phyloP scores from a whole-genome alignment of 2,329 filamentous ascomycete genomes.

The Teratosphaeria destructans region DNA sequence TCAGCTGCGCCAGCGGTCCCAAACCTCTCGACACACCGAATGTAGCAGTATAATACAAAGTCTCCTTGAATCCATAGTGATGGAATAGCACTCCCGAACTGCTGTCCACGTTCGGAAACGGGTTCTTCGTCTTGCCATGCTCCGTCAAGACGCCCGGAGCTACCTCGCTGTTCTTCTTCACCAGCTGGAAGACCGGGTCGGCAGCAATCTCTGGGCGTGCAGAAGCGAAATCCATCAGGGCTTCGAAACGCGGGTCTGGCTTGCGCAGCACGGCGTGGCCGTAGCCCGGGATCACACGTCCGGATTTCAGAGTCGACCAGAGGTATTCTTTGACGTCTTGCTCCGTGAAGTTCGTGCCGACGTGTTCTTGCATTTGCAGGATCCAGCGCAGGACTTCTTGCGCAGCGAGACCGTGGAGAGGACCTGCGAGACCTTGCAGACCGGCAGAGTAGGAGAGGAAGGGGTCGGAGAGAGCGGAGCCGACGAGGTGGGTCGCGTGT shows the following conservation, averaged over 20 bases:
- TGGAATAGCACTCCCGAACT: conserved; percentile 91
- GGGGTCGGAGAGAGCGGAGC: conserved; percentile 84
- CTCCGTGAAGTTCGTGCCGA: conserved; percentile 67
- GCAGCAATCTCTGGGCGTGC: conserved; percentile 72
- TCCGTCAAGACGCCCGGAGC: conserved; percentile 83
- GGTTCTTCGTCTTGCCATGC: conserved; percentile 63
- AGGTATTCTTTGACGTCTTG: conserved; percentile 80
- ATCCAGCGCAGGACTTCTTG: conserved; percentile 98
- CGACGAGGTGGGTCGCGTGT: conserved; percentile 88
- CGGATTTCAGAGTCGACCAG: conserved; percentile 86
- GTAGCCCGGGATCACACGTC: conserved; percentile 88
- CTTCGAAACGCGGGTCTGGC: conserved; percentile 92
- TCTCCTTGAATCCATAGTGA: conserved; percentile 96
- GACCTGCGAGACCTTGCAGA: conserved; percentile 89
- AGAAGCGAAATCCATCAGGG: conserved; percentile 88
- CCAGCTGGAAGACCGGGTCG: conserved; percentile 87
- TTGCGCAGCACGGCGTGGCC: conserved; percentile 94
- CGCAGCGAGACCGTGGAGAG: conserved; percentile 82
- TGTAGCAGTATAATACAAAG: conserved; percentile 77
- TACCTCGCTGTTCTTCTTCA: conserved; percentile 85
- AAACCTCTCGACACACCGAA: conserved; percentile 63
- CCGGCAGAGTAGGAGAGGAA: conserved; percentile 95
- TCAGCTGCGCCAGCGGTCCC: conserved; percentile 82
- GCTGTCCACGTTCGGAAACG: conserved; percentile 93
- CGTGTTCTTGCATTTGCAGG: conserved; percentile 83